Percentiles rank a stretch among this genome's conserved stretches.
These are phyloP conservation scores for Letharia columbiana DNA, from an alignment of 495 filamentous ascomycete species.

Conservation along the genomic window DNA sequence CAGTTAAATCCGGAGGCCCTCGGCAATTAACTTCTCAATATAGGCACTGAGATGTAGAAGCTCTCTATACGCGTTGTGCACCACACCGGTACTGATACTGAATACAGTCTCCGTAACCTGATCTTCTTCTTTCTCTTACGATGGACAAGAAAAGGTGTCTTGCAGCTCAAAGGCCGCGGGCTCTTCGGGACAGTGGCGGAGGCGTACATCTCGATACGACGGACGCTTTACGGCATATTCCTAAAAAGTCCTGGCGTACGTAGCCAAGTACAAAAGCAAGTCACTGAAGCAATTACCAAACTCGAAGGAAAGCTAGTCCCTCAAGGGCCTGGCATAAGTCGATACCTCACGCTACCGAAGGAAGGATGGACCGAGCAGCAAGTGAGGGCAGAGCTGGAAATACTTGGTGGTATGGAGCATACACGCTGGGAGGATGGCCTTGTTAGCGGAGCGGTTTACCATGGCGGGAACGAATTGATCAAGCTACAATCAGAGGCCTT, in stretches of 20 bases:
- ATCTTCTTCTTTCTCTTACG: slow-evolving; percentile 82
- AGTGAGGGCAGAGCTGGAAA: slow-evolving; percentile 69
- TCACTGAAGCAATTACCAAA: slow-evolving; percentile 60
- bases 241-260: slow-evolving; percentile 77
- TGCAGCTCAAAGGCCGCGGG: slow-evolving; percentile 83
- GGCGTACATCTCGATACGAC: slow-evolving; percentile 57
- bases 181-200: slow-evolving; percentile 69
- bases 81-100: background rate
- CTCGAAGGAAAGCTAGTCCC: slow-evolving; percentile 75
- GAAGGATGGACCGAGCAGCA: slow-evolving; percentile 78
- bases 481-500: slow-evolving; percentile 88
- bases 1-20: background rate
- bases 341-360: slow-evolving; percentile 70
- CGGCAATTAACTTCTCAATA: background rate
- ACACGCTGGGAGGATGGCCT: slow-evolving; percentile 93
- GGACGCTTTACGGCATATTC: slow-evolving; percentile 76
- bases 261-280: slow-evolving; percentile 69
- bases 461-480: slow-evolving; percentile 77
- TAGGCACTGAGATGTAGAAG: slow-evolving; percentile 20
- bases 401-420: slow-evolving; percentile 78
- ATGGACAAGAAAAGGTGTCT: slow-evolving; percentile 70
- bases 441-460: slow-evolving; percentile 94
- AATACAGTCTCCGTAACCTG: slow-evolving; percentile 69
- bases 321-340: slow-evolving; percentile 57
- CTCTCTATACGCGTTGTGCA: background rate